Conservation (phyloP, 2,329 filamentous ascomycete species). For the Colletotrichum salicis region DNA sequence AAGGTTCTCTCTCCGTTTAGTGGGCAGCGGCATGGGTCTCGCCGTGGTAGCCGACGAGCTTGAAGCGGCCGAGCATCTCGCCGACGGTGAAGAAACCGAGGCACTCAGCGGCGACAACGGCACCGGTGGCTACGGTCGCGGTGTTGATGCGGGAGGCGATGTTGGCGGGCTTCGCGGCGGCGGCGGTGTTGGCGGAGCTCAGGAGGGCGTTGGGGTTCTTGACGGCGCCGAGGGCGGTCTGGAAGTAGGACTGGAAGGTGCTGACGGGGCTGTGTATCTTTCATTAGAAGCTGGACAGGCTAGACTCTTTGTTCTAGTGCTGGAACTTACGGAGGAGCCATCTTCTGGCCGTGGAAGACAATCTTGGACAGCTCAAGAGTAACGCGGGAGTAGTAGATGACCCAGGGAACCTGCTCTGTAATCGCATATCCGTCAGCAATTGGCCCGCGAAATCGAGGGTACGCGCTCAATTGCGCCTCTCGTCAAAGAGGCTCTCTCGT, state of each 20-base stretch:
- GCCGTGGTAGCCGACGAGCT: constrained; percentile 92
- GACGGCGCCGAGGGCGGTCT: constrained; percentile 76
- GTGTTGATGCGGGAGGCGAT: constrained; percentile 63
- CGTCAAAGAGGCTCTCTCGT: background rate
- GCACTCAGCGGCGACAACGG: constrained; percentile 85
- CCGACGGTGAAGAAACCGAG: constrained; percentile 98
- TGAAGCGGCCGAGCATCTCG: constrained; percentile 95
- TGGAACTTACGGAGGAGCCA: constrained; percentile 88
- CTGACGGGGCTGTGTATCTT: constrained; percentile 69
- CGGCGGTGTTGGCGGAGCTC: constrained; percentile 61
- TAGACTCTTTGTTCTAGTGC: constrained; percentile 5
- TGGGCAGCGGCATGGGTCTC: constrained; percentile 70
- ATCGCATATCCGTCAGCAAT: constrained; percentile 29
- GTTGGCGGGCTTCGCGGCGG: constrained; percentile 56
- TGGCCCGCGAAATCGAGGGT: background rate
- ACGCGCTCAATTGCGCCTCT: background rate
- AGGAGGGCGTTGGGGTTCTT: constrained; percentile 74
- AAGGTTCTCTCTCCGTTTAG: constrained; percentile 48
- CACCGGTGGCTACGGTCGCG: constrained; percentile 76
- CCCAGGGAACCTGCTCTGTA: constrained; percentile 83
- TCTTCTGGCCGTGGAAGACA: constrained; percentile 87
- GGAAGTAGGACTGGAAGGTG: constrained; percentile 89
- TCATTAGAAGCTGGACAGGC: constrained; percentile 15
- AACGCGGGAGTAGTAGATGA: constrained; percentile 93
- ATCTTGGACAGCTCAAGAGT: constrained; percentile 88